Conservation (phyloP, 148 eudicot genomes). For the Nyssa sinensis region DNA sequence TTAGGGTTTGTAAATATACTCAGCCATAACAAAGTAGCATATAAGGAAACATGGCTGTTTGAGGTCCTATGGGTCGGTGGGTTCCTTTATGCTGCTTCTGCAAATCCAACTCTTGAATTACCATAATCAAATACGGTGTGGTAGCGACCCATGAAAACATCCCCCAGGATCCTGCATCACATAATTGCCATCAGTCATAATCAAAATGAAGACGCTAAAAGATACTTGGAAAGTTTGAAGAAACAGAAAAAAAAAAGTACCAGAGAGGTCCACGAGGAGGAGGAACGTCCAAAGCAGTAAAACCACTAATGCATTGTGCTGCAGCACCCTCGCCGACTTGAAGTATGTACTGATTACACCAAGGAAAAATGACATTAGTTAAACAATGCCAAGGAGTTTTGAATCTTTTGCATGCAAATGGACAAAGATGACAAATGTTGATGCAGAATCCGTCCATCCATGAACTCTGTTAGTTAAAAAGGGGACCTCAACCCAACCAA, state of each 20-base stretch:
- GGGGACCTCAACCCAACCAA: no score
- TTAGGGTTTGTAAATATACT: background rate
- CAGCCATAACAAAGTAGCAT: background rate
- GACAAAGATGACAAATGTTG: background rate
- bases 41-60: background rate
- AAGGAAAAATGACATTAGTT: background rate
- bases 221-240: background rate
- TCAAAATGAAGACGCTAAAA: background rate
- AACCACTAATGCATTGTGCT: conserved; percentile 91
- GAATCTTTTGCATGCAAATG: background rate
- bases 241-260: no score
- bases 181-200: conserved; percentile 2
- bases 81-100: conserved; percentile 62
- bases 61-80: background rate
- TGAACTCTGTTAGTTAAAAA: background rate
- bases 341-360: conserved; percentile 63
- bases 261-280: conserved; percentile 97
- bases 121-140: conserved; percentile 89
- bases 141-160: conserved; percentile 87
- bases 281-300: conserved; percentile 72
- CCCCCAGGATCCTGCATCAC: conserved; percentile 85
- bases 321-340: conserved; percentile 79
- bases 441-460: background rate
- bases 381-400: background rate
- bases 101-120: conserved; percentile 70